Conservation (phyloP, 768 basidiomycete genomes). For the Suillus spraguei region DNA sequence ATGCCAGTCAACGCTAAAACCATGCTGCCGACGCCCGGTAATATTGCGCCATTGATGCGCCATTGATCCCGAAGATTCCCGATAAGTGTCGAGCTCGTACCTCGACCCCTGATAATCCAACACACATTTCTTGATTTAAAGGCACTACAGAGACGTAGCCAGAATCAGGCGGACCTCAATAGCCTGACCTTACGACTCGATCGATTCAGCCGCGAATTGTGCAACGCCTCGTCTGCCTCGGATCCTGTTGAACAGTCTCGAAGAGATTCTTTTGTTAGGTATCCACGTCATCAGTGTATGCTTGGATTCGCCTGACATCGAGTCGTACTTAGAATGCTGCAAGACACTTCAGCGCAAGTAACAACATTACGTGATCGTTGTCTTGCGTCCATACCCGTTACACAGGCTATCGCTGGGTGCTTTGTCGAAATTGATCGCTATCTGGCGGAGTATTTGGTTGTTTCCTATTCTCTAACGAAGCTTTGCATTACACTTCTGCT, state of each 20-base stretch:
- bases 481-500: background rate
- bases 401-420: background rate
- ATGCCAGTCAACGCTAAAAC: no score
- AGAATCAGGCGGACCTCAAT: background rate
- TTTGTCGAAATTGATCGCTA: background rate
- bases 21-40: no score
- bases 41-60: no score
- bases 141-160: background rate
- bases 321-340: background rate
- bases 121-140: background rate
- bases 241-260: background rate
- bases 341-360: background rate
- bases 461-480: background rate
- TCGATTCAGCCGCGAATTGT: background rate
- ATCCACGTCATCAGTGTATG: background rate
- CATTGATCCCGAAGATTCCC: no score
- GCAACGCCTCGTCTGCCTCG: background rate
- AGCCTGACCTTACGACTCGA: background rate
- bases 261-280: background rate
- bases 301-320: background rate
- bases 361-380: background rate
- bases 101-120: no score
- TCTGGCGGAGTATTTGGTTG: background rate
- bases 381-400: background rate
- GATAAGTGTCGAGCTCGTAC: no score